A percentile compares a stretch with the other conserved stretches of the same genome.
Evolutionary conservation across 2,329 filamentous ascomycete genomes (phyloP).

Genomic region (Xylariaceae sp.): DNA sequence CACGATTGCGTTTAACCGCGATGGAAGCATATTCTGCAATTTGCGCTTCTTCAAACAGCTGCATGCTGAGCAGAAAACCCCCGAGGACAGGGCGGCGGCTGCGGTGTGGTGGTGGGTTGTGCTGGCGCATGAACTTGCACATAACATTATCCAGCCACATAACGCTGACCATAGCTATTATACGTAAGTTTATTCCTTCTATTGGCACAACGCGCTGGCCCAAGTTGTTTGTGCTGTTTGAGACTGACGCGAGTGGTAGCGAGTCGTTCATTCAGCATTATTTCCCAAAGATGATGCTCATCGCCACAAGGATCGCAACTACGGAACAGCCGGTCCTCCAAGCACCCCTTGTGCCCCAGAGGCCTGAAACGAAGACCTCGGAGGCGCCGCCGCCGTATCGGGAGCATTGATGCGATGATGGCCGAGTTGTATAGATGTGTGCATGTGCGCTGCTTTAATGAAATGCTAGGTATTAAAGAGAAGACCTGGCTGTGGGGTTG

Average conservation of each 20-base stretch:
- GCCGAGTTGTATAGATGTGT: too few relatives aligned
- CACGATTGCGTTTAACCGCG: conserved; percentile 89
- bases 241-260: conserved; percentile 32
- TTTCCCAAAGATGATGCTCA: conserved; percentile 64
- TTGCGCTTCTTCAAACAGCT: conserved; percentile 80
- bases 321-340: conserved; percentile 2
- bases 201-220: not conserved
- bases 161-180: conserved; percentile 79
- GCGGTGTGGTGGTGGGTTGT: conserved; percentile 91
- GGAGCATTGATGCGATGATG: conserved; percentile 16
- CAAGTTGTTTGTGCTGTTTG: conserved; percentile 1
- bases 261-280: conserved; percentile 77
- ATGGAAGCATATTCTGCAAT: conserved; percentile 90
- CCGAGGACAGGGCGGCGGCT: conserved; percentile 60
- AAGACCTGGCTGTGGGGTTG: too few relatives aligned
- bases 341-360: conserved; percentile 6
- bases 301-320: conserved; percentile 34
- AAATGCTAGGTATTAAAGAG: too few relatives aligned
- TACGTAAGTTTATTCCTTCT: conserved; percentile 48
- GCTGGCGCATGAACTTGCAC: conserved; percentile 91
- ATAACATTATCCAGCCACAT: conserved; percentile 81
- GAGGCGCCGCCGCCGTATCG: conserved; percentile 14
- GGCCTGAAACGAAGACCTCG: not conserved
- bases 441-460: too few relatives aligned
- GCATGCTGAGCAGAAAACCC: conserved; percentile 53